These are phyloP conservation scores for Lachancea cidri DNA, from an alignment of 805 yeast species.

Conservation along the genomic window DNA sequence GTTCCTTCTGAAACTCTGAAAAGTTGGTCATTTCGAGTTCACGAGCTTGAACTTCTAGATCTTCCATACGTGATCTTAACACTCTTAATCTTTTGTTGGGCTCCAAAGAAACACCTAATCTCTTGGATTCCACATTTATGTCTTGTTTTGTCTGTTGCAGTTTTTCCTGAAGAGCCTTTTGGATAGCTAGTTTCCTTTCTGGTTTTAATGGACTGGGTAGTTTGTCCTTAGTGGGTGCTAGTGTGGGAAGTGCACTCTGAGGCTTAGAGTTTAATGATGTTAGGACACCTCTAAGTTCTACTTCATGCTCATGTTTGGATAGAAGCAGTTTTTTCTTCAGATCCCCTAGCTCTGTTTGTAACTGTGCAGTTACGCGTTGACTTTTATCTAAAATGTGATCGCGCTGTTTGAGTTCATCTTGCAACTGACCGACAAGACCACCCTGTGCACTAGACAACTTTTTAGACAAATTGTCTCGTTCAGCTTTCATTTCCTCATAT, in stretches of 20 bases:
- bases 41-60: constrained; percentile 76
- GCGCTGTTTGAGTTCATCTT: constrained; percentile 64
- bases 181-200: constrained; percentile 25
- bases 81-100: constrained; percentile 73
- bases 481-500: constrained; percentile 44
- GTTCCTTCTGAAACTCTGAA: constrained; percentile 39
- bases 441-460: constrained; percentile 74
- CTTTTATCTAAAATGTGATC: constrained; percentile 59
- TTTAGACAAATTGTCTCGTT: constrained; percentile 60
- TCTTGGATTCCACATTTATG: constrained; percentile 37
- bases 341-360: constrained; percentile 64
- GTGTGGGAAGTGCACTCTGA: constrained; percentile 4
- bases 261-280: constrained; percentile 52
- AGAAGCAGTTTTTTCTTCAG: constrained; percentile 50
- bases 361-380: constrained; percentile 55
- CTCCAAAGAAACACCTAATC: constrained; percentile 47
- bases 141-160: constrained; percentile 37
- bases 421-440: constrained; percentile 67
- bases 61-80: constrained; percentile 79
- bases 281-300: constrained; percentile 69
- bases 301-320: constrained; percentile 71
- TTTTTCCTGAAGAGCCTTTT: constrained; percentile 29
- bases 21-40: constrained; percentile 84
- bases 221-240: constrained; percentile 13
- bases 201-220: constrained; percentile 24